Conservation (phyloP, 2,329 filamentous ascomycete species). For the Hypomyces rosellus region DNA sequence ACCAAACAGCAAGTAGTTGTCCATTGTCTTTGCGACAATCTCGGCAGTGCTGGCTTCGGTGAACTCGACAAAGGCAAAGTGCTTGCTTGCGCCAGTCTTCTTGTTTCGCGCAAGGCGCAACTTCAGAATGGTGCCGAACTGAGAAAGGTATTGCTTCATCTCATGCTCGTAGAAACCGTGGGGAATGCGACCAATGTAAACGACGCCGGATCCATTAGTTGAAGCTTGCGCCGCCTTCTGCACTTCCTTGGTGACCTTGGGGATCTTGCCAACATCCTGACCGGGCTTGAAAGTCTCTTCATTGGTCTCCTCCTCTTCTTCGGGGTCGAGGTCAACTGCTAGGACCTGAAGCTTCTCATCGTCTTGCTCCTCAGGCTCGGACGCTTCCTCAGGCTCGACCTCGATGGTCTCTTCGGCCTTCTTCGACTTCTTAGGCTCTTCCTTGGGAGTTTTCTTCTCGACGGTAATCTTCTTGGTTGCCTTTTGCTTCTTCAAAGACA, state of each 20-base stretch:
- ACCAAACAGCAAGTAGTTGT: slow-evolving; percentile 93
- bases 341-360: slow-evolving; percentile 38
- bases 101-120: slow-evolving; percentile 87
- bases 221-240: slow-evolving; percentile 36
- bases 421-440: slow-evolving; percentile 20
- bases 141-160: slow-evolving; percentile 87
- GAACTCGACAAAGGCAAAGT: slow-evolving; percentile 95
- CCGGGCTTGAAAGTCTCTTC: slow-evolving; percentile 38
- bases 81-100: slow-evolving; percentile 83
- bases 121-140: slow-evolving; percentile 77
- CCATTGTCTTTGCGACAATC: slow-evolving; percentile 92
- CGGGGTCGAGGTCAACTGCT: slow-evolving; percentile 39
- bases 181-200: slow-evolving; percentile 87
- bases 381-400: slow-evolving; percentile 19
- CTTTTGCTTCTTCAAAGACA: slow-evolving; percentile 41
- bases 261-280: slow-evolving; percentile 46
- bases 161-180: slow-evolving; percentile 96
- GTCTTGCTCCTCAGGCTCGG: slow-evolving; percentile 34
- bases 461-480: slow-evolving; percentile 29
- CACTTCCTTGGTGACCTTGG: slow-evolving; percentile 39
- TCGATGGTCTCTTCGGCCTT: slow-evolving; percentile 23
- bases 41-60: slow-evolving; percentile 68
- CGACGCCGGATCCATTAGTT: slow-evolving; percentile 61
- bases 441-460: slow-evolving; percentile 29
- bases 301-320: slow-evolving; percentile 35